Evolutionary conservation across 441 rosid species (phyloP), one percentile per base, ranked within the genome.

Genomic region (Pelargonium fulgidum): DNA sequence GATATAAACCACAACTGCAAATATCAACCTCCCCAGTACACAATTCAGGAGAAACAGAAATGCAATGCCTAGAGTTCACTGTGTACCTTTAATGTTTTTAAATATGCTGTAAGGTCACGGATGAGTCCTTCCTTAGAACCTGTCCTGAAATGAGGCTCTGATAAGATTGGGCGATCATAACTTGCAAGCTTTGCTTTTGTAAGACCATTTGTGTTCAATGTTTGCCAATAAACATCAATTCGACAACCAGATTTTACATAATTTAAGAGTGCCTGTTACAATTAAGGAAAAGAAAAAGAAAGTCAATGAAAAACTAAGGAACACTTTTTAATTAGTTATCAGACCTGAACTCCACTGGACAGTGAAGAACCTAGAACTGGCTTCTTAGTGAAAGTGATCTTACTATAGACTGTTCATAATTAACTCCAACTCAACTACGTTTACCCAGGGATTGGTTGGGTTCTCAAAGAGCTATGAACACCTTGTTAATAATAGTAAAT

Each of bases 111-210:
- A 69, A 88, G 90, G 81, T 88, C 93, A 72, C 74, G 84, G 33
- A 79, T 74, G 72, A 88, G 87, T 76, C 89, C 89, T 67, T 81
- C 89, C 77, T 80, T 86, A 65, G 72, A 75, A 77, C 79, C 81
- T 65, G 65, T 71, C 65, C 72, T 78, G 81, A 88, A 86, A 77
- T 65, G 74, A 79, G 93, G 87, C 68, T 84, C 84, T 22, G 85
- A 78, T 24, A 73, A 66, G 44, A 80, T 81, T 44, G 87, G 84
- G 69, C 81, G 81, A 67, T 81, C 85, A 78, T 81, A 84, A 75
- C 88, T 86, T 69, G 85, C 84, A 72, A 86, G 87, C 80, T 81
- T 82, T 73, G 85, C 85, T 79, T 85, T 86, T 71, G 89, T 85
- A 67, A 86, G 73, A 71, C 91, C 91, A 74, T 79, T 77, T 52